Evolutionary conservation across 2,329 filamentous ascomycete species (phyloP), one percentile per base, ranked within the genome.

Genomic region (Epicoccum sorghinum): DNA sequence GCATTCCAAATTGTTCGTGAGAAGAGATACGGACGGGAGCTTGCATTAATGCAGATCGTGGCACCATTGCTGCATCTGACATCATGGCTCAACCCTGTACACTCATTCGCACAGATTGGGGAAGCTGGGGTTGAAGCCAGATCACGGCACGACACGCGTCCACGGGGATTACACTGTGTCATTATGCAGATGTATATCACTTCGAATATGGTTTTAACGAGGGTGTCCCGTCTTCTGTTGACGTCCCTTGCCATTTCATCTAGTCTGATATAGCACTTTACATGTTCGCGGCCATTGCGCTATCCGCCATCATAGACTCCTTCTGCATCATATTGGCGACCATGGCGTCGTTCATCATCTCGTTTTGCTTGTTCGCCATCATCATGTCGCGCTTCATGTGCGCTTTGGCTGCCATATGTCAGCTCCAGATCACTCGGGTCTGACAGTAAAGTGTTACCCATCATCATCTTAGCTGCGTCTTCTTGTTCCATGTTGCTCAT

Each of bases 81-180:
- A 45, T 54, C 51, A 49, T 45, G 29, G 40, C 10, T 27, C 23
- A 45, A 36, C 51, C 51, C 40, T 54, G 40, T 36, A 30, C 9
- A 5, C 12, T 14, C 39, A 41, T 24, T 27, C 45, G 29, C n/a
- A 48, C 24, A 33, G 32, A 39, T 22, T 25, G 49, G 48, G 49
- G 44, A 55, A 52, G 42, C 49, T 32, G 50, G 55, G 40, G 39
- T 52, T 39, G 25, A 43, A 47, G 52, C 50, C 49, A 52, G 52
- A 57, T 47, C 45, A 29, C 6, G 18, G 18, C 18, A 18, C 18
- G 18, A 18, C 18, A 18, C 18, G 18, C 18, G 18, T 18, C 3
- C 18, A 18, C 18, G 18, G 18, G 18, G 3, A 18, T 18, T 18
- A 18, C 18, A 18, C 18, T 18, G 18, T 18, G 18, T 18, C 18